Evolutionary conservation across 2,329 filamentous ascomycete species (phyloP).

Genomic region (Fusarium sp.): DNA sequence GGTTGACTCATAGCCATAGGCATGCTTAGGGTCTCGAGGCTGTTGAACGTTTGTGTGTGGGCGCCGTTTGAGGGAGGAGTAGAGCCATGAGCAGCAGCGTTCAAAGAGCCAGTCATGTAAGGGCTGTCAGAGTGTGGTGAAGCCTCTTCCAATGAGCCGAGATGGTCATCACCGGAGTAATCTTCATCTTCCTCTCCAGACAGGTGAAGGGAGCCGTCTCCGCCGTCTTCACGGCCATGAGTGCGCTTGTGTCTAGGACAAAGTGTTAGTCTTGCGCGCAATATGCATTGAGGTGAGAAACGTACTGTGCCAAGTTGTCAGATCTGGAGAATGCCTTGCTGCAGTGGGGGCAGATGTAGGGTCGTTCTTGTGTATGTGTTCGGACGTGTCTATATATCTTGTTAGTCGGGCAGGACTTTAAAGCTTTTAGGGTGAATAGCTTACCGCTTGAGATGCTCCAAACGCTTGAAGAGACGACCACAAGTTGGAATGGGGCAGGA

Average conservation of each 20-base stretch:
- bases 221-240: conserved; percentile 74
- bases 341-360: conserved; percentile 97
- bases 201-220: conserved; percentile 69
- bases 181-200: conserved; percentile 91
- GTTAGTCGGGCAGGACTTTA: conserved; percentile 30
- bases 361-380: conserved; percentile 99
- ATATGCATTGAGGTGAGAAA: conserved; percentile 52
- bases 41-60: conserved; percentile 63
- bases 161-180: conserved; percentile 83
- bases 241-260: conserved; percentile 82
- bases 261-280: conserved; percentile 23
- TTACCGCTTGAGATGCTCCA: conserved; percentile 99
- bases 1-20: conserved; percentile 73
- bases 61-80: conserved; percentile 41
- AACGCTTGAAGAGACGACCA: conserved; percentile 96
- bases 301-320: conserved; percentile 98
- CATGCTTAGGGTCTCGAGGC: conserved; percentile 72
- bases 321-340: conserved; percentile 99
- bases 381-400: conserved; percentile 83
- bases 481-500: conserved; percentile 99
- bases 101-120: conserved; percentile 68
- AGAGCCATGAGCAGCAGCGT: conserved; percentile 56
- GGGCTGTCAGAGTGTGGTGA: conserved; percentile 78
- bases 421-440: conserved; percentile 55
- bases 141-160: conserved; percentile 82